Conservation (phyloP, 345 rosid genomes). For the Moricandia moricandioides region DNA sequence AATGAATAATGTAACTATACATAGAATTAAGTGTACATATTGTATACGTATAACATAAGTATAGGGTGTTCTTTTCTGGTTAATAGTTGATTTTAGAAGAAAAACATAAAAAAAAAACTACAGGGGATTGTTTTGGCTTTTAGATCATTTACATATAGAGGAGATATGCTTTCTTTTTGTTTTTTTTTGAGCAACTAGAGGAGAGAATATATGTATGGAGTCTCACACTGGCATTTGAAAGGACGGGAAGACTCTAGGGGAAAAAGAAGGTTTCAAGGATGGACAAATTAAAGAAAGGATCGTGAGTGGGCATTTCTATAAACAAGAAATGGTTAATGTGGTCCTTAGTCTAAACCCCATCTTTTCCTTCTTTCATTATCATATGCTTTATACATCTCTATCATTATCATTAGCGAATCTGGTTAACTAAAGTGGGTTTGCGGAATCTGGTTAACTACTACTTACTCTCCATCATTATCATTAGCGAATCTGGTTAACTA, state of each 20-base stretch:
- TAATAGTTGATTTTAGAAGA: not conserved
- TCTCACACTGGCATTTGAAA: constrained; percentile 7
- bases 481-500: constrained; percentile 21
- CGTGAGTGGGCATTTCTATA: constrained; percentile 28
- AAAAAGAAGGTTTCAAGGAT: constrained; percentile 6
- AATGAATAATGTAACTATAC: not conserved
- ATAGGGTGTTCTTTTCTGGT: not conserved
- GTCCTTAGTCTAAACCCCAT: constrained; percentile 35
- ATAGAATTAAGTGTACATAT: not conserved
- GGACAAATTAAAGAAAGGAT: constrained; percentile 20
- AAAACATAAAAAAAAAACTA: not conserved
- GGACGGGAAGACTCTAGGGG: constrained; percentile 3
- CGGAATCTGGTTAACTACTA: too few species aligned
- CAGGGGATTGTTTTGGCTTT: not conserved
- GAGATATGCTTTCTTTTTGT: too few species aligned
- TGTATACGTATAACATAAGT: not conserved
- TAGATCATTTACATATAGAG: not conserved
- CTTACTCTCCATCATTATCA: constrained; percentile 34
- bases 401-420: constrained; percentile 32
- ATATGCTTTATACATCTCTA: constrained; percentile 23
- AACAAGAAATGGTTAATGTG: constrained; percentile 20
- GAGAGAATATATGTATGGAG: not conserved
- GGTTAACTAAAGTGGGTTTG: too few species aligned
- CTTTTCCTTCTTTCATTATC: constrained; percentile 25
- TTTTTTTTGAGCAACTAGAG: not conserved